Evolutionary conservation across 2,329 filamentous ascomycete genomes (phyloP), one percentile per base, ranked within the genome.

Genomic region (Shiraia sp.): DNA sequence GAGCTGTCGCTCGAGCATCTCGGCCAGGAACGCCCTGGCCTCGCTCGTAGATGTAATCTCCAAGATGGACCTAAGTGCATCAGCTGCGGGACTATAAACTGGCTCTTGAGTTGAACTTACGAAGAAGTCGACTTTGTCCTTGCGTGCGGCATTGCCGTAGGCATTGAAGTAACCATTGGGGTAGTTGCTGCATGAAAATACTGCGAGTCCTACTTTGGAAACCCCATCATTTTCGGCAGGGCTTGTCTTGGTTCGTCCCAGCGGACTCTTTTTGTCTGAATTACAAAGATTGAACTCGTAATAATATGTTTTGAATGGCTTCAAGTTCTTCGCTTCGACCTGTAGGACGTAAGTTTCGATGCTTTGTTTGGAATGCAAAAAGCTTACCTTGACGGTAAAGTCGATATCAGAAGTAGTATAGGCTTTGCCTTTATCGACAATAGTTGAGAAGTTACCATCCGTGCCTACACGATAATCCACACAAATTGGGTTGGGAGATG

Each of bases 341-440:
- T 84, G 38, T 6, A 3, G 1, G 10, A 10, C 40, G 23, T 8
- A 51, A 43, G 4, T 8, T 54, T 24, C 12, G n/a, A 51, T 16
- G n/a, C 13, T 17, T 25, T 7, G 14, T 2, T 8, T 2, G 4
- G 30, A 4, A 2, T 4, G 2, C 8, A 2, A 4, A 1, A 19
- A 12, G 2, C 32, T 34, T 55, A 82, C 81, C 75, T 88, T 88
- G 45, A 89, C 73, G 0, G 86, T 90, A 59, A 84, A 90, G 60
- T 90, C 87, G 34, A 90, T 80, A 58, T 90, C 86, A 1, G 81
- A 86, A 19, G 79, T 86, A 0, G 86, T 90, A 58, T 83, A 88
- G 1, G 78, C 83, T 19, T 71, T 78, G 3, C 86, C 86, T 2
- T 72, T 72, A 35, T 78, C 73, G 2, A 80, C 79, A 10, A 80